Evolutionary conservation across 1,284 basidiomycete genomes (phyloP).

Genomic region (Rhodotorula sp.): DNA sequence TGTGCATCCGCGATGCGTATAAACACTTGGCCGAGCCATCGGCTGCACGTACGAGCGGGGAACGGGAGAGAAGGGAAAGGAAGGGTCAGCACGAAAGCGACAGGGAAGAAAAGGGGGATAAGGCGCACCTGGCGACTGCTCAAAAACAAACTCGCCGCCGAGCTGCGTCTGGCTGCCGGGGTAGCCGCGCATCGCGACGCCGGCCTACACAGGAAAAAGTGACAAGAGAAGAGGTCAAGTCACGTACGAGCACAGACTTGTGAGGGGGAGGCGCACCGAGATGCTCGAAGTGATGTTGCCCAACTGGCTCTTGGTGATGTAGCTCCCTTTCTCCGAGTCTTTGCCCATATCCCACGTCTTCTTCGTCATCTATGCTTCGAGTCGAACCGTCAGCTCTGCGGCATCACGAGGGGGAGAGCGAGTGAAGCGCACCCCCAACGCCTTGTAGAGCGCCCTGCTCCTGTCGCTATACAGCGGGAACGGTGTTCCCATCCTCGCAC

Average conservation of each 20-base stretch:
- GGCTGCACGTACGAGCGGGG: too few relatives aligned
- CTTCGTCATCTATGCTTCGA: slow-evolving; percentile 26
- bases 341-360: slow-evolving; percentile 34
- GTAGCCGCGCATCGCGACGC: slow-evolving; percentile 31
- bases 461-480: slow-evolving; percentile 39
- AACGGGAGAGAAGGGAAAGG: not conserved
- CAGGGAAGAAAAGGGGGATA: not conserved
- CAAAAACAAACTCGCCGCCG: slow-evolving; percentile 43
- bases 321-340: slow-evolving; percentile 37
- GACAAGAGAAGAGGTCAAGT: too few relatives aligned
- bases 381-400: too few relatives aligned
- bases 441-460: slow-evolving; percentile 29
- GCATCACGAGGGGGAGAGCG: too few relatives aligned
- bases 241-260: too few relatives aligned
- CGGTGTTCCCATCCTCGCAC: slow-evolving; percentile 24
- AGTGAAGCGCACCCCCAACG: slow-evolving; percentile 19
- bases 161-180: slow-evolving; percentile 38
- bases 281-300: slow-evolving; percentile 29
- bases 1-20: slow-evolving; percentile 38
- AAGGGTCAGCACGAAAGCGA: too few relatives aligned
- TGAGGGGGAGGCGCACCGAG: slow-evolving; percentile 11
- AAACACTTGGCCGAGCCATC: slow-evolving; percentile 23
- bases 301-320: slow-evolving; percentile 29
- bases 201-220: slow-evolving; percentile 14
- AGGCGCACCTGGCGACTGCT: not conserved